Evolutionary conservation across 1,139 yeast genomes (phyloP).

Genomic region (Geotrichum europaeum): DNA sequence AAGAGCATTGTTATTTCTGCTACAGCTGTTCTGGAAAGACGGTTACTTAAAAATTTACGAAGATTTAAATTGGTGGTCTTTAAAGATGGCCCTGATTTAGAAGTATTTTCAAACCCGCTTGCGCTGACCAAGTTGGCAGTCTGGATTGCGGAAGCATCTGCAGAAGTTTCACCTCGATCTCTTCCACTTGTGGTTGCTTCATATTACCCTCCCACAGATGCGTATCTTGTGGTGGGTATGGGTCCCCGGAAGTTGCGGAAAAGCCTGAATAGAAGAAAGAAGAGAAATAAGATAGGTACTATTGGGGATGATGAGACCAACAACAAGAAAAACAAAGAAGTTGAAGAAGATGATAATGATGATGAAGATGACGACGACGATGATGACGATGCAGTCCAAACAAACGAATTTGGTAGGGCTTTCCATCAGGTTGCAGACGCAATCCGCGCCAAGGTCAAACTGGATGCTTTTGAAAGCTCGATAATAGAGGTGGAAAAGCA

Average conservation of each 20-base stretch:
- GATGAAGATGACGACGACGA: conserved; percentile 26
- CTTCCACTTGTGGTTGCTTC: conserved; percentile 87
- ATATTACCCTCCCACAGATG: conserved; percentile 64
- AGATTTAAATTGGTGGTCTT: conserved; percentile 81
- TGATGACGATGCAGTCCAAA: conserved; percentile 35
- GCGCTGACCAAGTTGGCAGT: conserved; percentile 77
- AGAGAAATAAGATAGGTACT: conserved; percentile 12
- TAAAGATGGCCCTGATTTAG: conserved; percentile 82
- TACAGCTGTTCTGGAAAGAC: conserved; percentile 77
- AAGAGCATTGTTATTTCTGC: conserved; percentile 85
- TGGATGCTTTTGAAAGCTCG: conserved; percentile 92
- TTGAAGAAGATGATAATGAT: conserved; percentile 29
- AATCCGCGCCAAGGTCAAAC: conserved; percentile 82
- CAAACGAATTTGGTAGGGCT: conserved; percentile 80
- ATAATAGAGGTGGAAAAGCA: conserved; percentile 85
- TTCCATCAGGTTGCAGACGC: conserved; percentile 79
- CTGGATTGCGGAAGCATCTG: conserved; percentile 88
- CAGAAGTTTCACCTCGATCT: conserved; percentile 64
- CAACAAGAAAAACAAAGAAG: conserved; percentile 17
- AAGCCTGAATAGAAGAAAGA: conserved; percentile 24
- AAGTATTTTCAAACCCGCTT: conserved; percentile 75
- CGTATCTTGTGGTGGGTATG: conserved; percentile 83
- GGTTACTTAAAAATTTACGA: conserved; percentile 69
- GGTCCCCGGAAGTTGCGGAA: conserved; percentile 73
- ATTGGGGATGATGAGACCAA: background rate